Evolutionary conservation across 305 asterid genomes (phyloP).

Genomic region (Nicotiana rustica): DNA sequence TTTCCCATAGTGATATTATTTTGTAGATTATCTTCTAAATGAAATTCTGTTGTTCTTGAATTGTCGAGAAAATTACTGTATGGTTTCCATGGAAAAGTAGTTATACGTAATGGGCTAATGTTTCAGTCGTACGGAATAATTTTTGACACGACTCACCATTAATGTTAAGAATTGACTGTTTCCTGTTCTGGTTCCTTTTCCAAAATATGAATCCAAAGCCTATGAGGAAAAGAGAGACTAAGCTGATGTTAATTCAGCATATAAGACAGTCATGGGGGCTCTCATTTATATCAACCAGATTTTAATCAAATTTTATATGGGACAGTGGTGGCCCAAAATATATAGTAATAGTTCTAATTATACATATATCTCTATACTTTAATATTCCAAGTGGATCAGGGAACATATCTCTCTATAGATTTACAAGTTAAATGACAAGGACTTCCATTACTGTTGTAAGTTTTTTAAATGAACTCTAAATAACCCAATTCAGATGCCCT

Average conservation of each 20-base stretch:
- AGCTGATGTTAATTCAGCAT: too few relatives aligned
- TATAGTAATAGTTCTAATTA: background rate
- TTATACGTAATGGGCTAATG: background rate
- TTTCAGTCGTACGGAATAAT: background rate
- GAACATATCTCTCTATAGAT: background rate
- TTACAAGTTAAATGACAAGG: background rate
- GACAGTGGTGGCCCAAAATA: conserved; percentile 27
- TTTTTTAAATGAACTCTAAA: background rate
- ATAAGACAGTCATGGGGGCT: background rate
- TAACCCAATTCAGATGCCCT: background rate
- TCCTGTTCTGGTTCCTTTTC: too few relatives aligned
- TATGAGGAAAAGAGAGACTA: too few relatives aligned
- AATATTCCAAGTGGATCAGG: conserved; percentile 11
- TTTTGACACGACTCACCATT: too few relatives aligned
- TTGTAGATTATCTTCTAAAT: too few relatives aligned
- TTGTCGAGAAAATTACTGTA: background rate
- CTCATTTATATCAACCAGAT: background rate
- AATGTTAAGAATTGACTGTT: too few relatives aligned
- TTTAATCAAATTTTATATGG: background rate
- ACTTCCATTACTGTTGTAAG: background rate
- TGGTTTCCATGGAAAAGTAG: background rate
- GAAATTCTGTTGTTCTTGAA: too few relatives aligned
- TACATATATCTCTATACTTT: background rate
- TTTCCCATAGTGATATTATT: background rate
- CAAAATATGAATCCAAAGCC: too few relatives aligned